Evolutionary conservation across 2,329 filamentous ascomycete species (phyloP).

Genomic region (Aureobasidium namibiae): DNA sequence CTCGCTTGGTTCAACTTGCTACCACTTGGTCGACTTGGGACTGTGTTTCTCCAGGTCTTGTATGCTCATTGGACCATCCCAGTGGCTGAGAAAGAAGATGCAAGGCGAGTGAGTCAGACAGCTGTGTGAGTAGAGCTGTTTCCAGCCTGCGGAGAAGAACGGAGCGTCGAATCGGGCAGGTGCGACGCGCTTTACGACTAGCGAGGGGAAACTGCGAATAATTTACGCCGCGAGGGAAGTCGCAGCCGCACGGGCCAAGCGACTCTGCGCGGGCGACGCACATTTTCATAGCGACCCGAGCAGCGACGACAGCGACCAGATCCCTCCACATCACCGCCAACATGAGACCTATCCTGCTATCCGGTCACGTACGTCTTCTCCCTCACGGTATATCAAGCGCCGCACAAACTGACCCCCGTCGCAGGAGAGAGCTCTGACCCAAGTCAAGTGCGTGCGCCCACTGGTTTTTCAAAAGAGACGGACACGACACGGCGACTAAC

Average conservation of each 20-base stretch:
- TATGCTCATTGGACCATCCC: neutral
- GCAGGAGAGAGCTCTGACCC: constrained; percentile 84
- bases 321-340: constrained; percentile 33
- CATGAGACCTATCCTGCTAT: constrained; percentile 95
- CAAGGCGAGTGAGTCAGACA: neutral
- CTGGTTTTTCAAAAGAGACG: neutral
- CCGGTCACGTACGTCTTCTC: constrained; percentile 66
- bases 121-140: neutral
- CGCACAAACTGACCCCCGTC: neutral
- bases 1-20: neutral
- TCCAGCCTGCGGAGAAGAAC: neutral
- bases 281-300: constrained; percentile 6
- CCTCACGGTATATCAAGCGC: neutral
- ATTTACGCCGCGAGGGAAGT: neutral
- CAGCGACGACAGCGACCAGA: constrained; percentile 1
- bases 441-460: constrained; percentile 61
- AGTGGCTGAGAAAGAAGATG: too few relatives aligned
- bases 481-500: neutral
- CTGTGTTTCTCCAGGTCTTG: too few relatives aligned
- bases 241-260: constrained; percentile 2
- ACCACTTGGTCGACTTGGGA: too few relatives aligned
- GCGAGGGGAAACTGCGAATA: neutral
- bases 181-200: neutral
- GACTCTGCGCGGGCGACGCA: neutral
- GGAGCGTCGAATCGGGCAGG: neutral